phyloP scores from a whole-genome alignment of 2,329 filamentous ascomycete genomes.

The Bipolaris bicolor region DNA sequence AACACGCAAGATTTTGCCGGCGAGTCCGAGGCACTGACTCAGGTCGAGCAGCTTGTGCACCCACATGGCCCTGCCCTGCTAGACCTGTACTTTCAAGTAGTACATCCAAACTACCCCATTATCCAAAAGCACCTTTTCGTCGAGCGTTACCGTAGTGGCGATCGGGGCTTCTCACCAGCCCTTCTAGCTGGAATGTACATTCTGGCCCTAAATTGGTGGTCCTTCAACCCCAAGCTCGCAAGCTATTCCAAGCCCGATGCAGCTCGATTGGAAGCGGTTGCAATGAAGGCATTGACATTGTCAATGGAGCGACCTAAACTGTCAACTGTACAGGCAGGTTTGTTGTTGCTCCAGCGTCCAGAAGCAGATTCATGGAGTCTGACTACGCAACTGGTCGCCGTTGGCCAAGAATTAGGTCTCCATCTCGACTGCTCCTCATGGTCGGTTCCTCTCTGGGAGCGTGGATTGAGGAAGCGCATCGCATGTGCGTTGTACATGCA shows the following conservation, averaged over 20 bases:
- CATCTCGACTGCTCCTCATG: constrained; percentile 86
- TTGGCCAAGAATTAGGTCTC: constrained; percentile 84
- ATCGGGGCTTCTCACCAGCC: constrained; percentile 76
- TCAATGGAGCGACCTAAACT: constrained; percentile 83
- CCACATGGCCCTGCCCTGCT: constrained; percentile 79
- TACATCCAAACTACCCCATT: constrained; percentile 83
- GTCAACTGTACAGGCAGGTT: constrained; percentile 77
- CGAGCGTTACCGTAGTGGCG: constrained; percentile 75
- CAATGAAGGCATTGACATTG: constrained; percentile 73
- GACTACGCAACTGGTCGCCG: constrained; percentile 85
- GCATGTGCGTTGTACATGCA: constrained; percentile 95
- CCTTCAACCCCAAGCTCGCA: constrained; percentile 71
- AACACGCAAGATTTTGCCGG: constrained; percentile 75
- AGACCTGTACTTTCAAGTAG: constrained; percentile 79
- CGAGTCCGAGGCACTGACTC: constrained; percentile 69
- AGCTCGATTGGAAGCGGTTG: constrained; percentile 73
- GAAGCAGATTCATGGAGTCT: constrained; percentile 82
- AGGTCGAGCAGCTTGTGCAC: constrained; percentile 76
- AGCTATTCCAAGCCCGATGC: constrained; percentile 72
- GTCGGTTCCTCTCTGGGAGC: constrained; percentile 89
- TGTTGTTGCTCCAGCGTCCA: constrained; percentile 75
- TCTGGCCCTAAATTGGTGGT: constrained; percentile 87
- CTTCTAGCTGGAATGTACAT: constrained; percentile 83
- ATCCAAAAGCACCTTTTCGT: constrained; percentile 81
- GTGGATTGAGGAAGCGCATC: constrained; percentile 80